A percentile compares a stretch with the other conserved stretches of the same genome.
Conservation (phyloP, 1,284 basidiomycete species). For the Cutaneotrichosporon cutaneum region DNA sequence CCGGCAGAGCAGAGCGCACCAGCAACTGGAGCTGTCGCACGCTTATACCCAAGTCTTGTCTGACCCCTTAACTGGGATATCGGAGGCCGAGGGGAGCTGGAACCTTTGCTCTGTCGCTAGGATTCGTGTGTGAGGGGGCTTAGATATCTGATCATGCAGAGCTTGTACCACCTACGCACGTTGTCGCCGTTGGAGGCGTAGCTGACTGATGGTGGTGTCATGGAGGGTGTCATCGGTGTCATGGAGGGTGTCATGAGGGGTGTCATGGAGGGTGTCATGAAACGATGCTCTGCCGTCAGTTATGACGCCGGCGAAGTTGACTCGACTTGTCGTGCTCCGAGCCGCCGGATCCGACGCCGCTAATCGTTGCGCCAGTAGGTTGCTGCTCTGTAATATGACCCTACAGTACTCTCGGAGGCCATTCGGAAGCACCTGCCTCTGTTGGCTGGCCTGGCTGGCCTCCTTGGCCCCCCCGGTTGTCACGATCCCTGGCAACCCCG, state of each 20-base stretch:
- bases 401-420: too few species aligned
- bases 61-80: constrained; percentile 49
- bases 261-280: neutral
- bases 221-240: neutral
- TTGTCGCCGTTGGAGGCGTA: neutral
- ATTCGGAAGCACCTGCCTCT: too few species aligned
- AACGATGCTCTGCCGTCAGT: neutral
- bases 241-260: neutral
- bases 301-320: neutral
- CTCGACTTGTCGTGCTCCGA: neutral
- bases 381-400: neutral
- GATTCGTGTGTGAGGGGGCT: constrained; percentile 2
- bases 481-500: too few species aligned
- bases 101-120: constrained; percentile 15
- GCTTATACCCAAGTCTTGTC: constrained; percentile 55
- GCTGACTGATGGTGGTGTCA: constrained; percentile 1
- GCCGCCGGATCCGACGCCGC: neutral
- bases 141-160: neutral
- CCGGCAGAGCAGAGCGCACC: constrained; percentile 3
- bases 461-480: too few species aligned
- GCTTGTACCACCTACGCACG: neutral
- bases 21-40: constrained; percentile 52
- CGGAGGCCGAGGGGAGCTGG: constrained; percentile 53
- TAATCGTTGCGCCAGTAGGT: neutral
- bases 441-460: too few species aligned